Conservation (phyloP, 345 rosid genomes). For the Physaria fendleri region DNA sequence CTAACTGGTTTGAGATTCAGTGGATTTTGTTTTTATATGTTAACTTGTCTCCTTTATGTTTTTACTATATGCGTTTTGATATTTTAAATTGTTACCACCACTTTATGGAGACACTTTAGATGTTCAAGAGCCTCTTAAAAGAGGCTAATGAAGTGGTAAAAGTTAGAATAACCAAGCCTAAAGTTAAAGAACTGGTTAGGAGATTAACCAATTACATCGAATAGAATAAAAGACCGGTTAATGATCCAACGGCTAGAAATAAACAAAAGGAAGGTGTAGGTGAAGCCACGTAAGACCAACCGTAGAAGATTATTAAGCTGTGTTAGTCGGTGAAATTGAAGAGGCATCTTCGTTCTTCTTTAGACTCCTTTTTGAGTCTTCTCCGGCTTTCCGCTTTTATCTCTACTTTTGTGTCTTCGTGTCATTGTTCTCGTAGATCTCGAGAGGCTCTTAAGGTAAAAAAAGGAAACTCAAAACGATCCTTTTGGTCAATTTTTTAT, state of each 20-base stretch:
- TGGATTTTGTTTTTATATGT: background rate
- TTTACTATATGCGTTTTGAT: too few relatives aligned
- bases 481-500: background rate
- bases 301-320: background rate
- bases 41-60: background rate
- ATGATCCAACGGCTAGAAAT: background rate
- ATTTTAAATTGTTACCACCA: too few relatives aligned
- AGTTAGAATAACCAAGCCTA: too few relatives aligned
- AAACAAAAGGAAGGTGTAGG: background rate
- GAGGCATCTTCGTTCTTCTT: background rate
- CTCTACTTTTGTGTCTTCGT: constrained; percentile 3
- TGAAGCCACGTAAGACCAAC: background rate
- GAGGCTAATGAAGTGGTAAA: too few relatives aligned
- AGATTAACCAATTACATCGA: background rate
- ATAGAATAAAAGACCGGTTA: background rate
- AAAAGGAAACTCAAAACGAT: background rate
- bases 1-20: constrained; percentile 15
- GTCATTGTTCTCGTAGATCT: constrained; percentile 17
- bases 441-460: constrained; percentile 6
- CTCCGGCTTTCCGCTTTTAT: constrained; percentile 13
- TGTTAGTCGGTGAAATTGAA: background rate
- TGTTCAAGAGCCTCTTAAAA: too few relatives aligned
- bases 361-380: background rate
- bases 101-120: too few relatives aligned
- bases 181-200: background rate